A percentile compares a stretch with the other conserved stretches of the same genome.
phyloP scores from a whole-genome alignment of 352 stramenopile species.

The Globisporangium ultimum region DNA sequence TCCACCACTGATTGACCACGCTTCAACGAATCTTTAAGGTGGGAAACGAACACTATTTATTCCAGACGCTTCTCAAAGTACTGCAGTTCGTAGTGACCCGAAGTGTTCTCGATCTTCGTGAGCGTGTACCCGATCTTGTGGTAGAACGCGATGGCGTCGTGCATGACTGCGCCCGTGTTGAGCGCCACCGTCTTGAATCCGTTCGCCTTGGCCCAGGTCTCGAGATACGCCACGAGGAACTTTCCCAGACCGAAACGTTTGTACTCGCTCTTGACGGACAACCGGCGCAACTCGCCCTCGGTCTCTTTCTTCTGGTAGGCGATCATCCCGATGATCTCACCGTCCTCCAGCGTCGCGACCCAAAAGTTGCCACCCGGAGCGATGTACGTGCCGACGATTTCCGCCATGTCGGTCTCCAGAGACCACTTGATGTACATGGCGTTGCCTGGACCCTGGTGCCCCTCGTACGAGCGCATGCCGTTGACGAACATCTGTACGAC shows the following conservation, averaged over 20 bases:
- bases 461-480: constrained; percentile 30
- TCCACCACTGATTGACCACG: no score
- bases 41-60: no score
- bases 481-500: constrained; percentile 24
- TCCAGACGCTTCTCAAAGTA: constrained; percentile 5
- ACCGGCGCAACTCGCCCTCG: constrained; percentile 23
- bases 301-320: constrained; percentile 19
- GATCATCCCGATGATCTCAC: constrained; percentile 17
- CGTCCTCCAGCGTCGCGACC: constrained; percentile 18
- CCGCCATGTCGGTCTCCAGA: constrained; percentile 25
- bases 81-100: constrained; percentile 8
- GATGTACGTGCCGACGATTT: constrained; percentile 25
- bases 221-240: constrained; percentile 17
- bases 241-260: constrained; percentile 23
- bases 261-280: constrained; percentile 21
- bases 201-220: constrained; percentile 13
- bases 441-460: constrained; percentile 21
- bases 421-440: constrained; percentile 23
- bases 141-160: constrained; percentile 21
- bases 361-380: constrained; percentile 29
- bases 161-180: constrained; percentile 15
- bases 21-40: no score
- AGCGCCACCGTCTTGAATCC: constrained; percentile 15
- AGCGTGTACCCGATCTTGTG: constrained; percentile 12
- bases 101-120: constrained; percentile 1